Percentiles rank a stretch among this genome's conserved stretches.
Conservation (phyloP, 2,329 filamentous ascomycete genomes). For the Colletotrichum sp. region DNA sequence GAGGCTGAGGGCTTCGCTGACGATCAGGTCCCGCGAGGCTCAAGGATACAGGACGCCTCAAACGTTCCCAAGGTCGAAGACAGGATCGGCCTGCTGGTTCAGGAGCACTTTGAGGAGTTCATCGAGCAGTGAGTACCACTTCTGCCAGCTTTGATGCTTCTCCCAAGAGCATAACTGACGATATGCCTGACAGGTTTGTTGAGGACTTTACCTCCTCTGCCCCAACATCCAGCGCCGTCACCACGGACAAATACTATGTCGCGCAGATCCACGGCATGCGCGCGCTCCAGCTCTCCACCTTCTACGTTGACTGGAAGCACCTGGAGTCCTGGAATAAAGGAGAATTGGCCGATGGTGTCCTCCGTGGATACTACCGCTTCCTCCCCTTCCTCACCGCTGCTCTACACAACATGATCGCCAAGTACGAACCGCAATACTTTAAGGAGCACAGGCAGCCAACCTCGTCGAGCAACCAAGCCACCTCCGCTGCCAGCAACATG, state of each 20-base stretch:
- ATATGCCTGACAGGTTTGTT: constrained; percentile 54
- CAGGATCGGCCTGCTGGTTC: constrained; percentile 74
- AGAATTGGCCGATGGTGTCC: constrained; percentile 83
- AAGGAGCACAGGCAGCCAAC: constrained; percentile 87
- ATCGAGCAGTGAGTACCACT: constrained; percentile 68
- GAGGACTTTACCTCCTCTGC: constrained; percentile 71
- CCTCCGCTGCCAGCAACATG: constrained; percentile 68
- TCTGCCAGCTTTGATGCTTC: neutral
- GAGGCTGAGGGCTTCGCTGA: constrained; percentile 68
- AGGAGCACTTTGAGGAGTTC: constrained; percentile 80
- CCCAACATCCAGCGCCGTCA: constrained; percentile 72
- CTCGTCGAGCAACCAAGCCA: constrained; percentile 73
- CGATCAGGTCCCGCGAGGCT: constrained; percentile 62
- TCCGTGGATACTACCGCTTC: constrained; percentile 93
- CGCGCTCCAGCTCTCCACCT: constrained; percentile 77
- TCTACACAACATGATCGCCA: constrained; percentile 90
- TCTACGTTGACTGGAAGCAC: constrained; percentile 89
- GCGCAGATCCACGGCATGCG: constrained; percentile 82
- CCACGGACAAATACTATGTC: constrained; percentile 83
- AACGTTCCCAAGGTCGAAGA: constrained; percentile 77
- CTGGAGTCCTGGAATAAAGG: constrained; percentile 78
- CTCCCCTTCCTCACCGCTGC: constrained; percentile 88
- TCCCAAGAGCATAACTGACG: neutral
- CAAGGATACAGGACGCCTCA: constrained; percentile 50
- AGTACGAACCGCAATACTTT: constrained; percentile 94